Evolutionary conservation across 805 yeast genomes (phyloP), one percentile per base, ranked within the genome.

Genomic region (Metschnikowia picachoensis): DNA sequence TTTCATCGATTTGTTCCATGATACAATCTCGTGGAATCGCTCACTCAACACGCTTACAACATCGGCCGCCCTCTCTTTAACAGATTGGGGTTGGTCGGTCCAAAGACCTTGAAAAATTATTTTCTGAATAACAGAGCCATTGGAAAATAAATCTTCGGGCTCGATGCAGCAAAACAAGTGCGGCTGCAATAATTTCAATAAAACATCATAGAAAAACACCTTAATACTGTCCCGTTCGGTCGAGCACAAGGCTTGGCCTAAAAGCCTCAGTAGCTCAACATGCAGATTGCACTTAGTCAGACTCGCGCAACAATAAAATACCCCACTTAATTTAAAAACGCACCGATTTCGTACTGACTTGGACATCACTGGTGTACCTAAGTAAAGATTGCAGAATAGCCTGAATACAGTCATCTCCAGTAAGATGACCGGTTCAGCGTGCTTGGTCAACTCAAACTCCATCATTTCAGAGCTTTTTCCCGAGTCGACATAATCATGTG

Each of bases 101-200:
- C 51, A 47, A n/a, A 53, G 43, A 7, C 58, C 56, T 14, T 44
- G 49, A 15, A 47, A 44, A 20, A 54, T 46, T 16, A 54, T 49
- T 37, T 44, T 43, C 28, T 50, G 53, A 29, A 54, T 41, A 12
- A 43, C 42, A 16, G 56, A 52, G 25, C 40, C 46, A 30, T 49
- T 43, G 33, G 52, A 39, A 40, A 50, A 52, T 5, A 54, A 39
- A 32, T 54, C 55, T 28, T 50, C 53, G 25, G 49, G 37, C 30
- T 39, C 46, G n/a, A 55, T 15, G 33, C 58, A 55, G 39, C 58
- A 55, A 13, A 14, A 37, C 10, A 51, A 16, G 29, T 55, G 58
- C 8, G 52, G 48, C 35, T 33, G 43, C 13, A 55, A 33, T 9
- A 55, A 30, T n/a, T 46, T 45, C 12, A 40, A 36, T 14, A 53